A percentile compares a stretch with the other conserved stretches of the same genome.
phyloP scores from a whole-genome alignment of 208 protist species.

The Trypanosoma cruzi region DNA sequence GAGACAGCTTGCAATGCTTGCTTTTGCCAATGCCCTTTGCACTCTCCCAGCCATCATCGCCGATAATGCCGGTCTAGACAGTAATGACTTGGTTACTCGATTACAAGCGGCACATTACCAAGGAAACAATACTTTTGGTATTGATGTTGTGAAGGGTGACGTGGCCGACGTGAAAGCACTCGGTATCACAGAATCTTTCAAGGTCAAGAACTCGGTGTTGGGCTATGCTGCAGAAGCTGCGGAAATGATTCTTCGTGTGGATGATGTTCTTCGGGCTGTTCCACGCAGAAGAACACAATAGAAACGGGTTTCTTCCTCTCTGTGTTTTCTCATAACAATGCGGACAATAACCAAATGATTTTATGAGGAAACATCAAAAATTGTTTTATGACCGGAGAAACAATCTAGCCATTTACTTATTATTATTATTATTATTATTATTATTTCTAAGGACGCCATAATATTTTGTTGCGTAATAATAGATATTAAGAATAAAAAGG shows the following conservation, averaged over 20 bases:
- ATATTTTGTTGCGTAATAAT: background rate
- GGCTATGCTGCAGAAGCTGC: conserved; percentile 98
- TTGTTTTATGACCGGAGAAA: background rate
- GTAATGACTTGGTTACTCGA: conserved; percentile 96
- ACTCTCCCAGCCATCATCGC: conserved; percentile 97
- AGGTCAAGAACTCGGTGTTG: conserved; percentile 98
- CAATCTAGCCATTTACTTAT: background rate
- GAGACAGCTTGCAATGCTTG: conserved; percentile 93
- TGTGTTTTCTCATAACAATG: background rate
- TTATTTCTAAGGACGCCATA: background rate
- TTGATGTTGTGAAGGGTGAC: conserved; percentile 96
- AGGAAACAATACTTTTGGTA: conserved; percentile 71
- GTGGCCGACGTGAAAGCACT: conserved; percentile 95
- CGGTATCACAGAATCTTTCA: conserved; percentile 98
- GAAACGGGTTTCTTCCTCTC: background rate
- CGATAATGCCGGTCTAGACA: conserved; percentile 98
- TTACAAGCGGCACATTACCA: conserved; percentile 88
- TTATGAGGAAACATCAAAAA: background rate
- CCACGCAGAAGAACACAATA: conserved; percentile 91
- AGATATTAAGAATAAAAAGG: conserved; percentile 17
- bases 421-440: background rate
- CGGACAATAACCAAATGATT: background rate
- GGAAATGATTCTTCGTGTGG: conserved; percentile 99
- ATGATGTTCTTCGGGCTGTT: conserved; percentile 97
- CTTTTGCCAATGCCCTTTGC: conserved; percentile 97